phyloP scores from a whole-genome alignment of 129 eudicot genomes.

The Flaveria linearis region DNA sequence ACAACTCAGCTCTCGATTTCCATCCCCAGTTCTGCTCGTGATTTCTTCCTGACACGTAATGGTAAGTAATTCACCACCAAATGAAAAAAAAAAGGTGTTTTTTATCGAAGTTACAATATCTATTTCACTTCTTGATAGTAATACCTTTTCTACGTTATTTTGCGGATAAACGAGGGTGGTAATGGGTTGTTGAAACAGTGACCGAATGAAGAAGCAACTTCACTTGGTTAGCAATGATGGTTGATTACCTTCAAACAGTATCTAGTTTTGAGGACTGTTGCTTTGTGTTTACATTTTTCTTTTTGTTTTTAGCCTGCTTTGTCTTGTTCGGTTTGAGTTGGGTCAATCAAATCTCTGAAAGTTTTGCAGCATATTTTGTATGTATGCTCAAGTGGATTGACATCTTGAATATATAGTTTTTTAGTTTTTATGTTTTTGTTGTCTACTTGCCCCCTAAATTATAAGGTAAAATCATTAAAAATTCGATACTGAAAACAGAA shows the following conservation, averaged over 20 bases:
- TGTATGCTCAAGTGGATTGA: slow-evolving; percentile 42
- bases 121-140: neutral
- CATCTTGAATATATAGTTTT: slow-evolving; percentile 31
- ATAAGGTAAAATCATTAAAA: neutral
- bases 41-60: slow-evolving; percentile 70
- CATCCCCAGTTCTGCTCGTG: slow-evolving; percentile 64
- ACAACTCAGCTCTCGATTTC: slow-evolving; percentile 84
- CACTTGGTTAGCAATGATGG: slow-evolving; percentile 31
- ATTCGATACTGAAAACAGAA: too few species aligned
- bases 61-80: slow-evolving; percentile 30
- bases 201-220: slow-evolving; percentile 15
- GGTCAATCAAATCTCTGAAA: slow-evolving; percentile 41
- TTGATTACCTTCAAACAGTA: slow-evolving; percentile 22
- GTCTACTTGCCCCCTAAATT: neutral
- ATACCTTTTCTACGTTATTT: slow-evolving; percentile 13
- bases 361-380: slow-evolving; percentile 41
- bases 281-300: neutral
- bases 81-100: neutral
- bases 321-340: slow-evolving; percentile 33
- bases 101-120: neutral
- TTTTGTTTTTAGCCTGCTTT: slow-evolving; percentile 15
- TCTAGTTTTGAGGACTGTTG: slow-evolving; percentile 30
- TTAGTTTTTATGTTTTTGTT: slow-evolving; percentile 26
- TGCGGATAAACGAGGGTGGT: slow-evolving; percentile 45
- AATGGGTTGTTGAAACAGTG: slow-evolving; percentile 26